phyloP scores from a whole-genome alignment of 2,329 filamentous ascomycete genomes.

The Trichoderma afroharzianum region DNA sequence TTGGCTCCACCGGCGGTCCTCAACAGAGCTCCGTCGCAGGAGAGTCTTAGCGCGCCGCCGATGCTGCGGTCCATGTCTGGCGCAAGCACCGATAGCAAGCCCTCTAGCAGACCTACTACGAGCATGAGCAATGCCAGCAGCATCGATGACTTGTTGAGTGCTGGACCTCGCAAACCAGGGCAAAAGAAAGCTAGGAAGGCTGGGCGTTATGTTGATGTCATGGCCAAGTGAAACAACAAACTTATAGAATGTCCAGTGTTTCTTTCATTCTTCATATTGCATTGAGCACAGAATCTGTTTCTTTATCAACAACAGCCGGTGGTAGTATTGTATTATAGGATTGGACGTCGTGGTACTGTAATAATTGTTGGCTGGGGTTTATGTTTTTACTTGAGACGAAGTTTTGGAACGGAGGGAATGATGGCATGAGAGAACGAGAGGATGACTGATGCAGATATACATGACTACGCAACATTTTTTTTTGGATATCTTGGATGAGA shows the following conservation, averaged over 20 bases:
- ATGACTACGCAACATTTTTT: constrained; percentile 4
- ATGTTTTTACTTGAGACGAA: background rate
- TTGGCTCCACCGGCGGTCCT: constrained; percentile 30
- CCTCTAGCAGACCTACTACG: constrained; percentile 68
- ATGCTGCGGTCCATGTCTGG: constrained; percentile 49
- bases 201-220: constrained; percentile 91
- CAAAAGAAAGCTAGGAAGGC: constrained; percentile 73
- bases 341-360: constrained; percentile 4
- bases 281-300: background rate
- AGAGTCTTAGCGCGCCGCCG: constrained; percentile 38
- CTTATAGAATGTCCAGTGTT: constrained; percentile 4
- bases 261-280: constrained; percentile 16
- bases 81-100: constrained; percentile 42
- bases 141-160: constrained; percentile 87
- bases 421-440: background rate
- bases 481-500: constrained; percentile 14
- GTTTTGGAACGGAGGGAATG: background rate
- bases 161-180: constrained; percentile 63
- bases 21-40: constrained; percentile 34
- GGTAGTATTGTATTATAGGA: constrained; percentile 15
- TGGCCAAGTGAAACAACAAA: constrained; percentile 61
- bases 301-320: background rate
- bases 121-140: constrained; percentile 89
- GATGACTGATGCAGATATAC: constrained; percentile 14
- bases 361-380: background rate